A percentile compares a stretch with the other conserved stretches of the same genome.
These are phyloP conservation scores for Secale cereale DNA, from an alignment of 176 grass and related monocot genomes.

Conservation along the genomic window DNA sequence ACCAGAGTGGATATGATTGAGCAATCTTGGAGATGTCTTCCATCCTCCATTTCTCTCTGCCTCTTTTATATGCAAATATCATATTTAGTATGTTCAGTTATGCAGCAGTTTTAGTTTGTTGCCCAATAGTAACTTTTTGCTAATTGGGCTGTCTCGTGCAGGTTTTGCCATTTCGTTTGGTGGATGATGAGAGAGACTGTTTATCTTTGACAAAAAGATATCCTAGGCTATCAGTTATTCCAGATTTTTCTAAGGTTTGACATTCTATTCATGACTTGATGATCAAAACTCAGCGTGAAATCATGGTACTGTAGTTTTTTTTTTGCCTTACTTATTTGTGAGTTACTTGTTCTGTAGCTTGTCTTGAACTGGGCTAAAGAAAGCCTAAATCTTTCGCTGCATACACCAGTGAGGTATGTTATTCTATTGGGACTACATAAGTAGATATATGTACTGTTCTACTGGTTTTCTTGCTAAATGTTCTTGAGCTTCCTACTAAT, in stretches of 20 bases:
- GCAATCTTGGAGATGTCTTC: constrained; percentile 1
- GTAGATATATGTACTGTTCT: not conserved
- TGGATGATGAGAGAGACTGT: constrained; percentile 91
- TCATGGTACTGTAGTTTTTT: not conserved
- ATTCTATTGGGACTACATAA: constrained; percentile 16
- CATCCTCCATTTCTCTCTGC: not conserved
- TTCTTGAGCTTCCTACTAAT: constrained; percentile 6
- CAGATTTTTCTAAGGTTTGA: constrained; percentile 93
- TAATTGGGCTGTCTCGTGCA: constrained; percentile 34
- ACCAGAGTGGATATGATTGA: not conserved
- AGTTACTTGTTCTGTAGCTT: constrained; percentile 51
- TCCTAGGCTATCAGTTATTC: constrained; percentile 75
- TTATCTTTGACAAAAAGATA: constrained; percentile 91
- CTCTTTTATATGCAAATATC: not conserved
- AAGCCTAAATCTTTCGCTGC: constrained; percentile 70
- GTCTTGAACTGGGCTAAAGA: constrained; percentile 82
- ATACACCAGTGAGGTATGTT: constrained; percentile 88
- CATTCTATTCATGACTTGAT: constrained; percentile 9
- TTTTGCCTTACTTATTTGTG: constrained; percentile 1
- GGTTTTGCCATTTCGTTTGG: constrained; percentile 86
- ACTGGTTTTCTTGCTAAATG: not conserved
- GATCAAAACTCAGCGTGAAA: not conserved
- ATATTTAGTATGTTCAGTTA: not conserved
- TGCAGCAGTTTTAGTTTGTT: not conserved
- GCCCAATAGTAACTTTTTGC: not conserved